A percentile compares a stretch with the other conserved stretches of the same genome.
Evolutionary conservation across 495 filamentous ascomycete genomes (phyloP).

Genomic region (Podospora pseudoanserina): DNA sequence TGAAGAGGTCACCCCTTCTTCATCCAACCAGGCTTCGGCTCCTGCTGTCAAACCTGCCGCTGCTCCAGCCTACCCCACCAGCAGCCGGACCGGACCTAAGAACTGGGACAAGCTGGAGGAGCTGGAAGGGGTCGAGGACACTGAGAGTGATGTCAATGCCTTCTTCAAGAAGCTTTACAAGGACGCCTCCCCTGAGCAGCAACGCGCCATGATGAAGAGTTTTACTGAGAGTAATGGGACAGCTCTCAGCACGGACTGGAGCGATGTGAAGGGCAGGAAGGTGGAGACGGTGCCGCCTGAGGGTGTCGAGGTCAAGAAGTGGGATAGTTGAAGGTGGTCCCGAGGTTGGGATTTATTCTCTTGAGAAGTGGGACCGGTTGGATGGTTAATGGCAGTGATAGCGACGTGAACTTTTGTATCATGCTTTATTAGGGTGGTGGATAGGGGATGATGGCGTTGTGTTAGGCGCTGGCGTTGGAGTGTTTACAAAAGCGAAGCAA

Average conservation of each 20-base stretch:
- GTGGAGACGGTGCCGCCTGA: constrained; percentile 75
- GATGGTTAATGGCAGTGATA: too few species aligned
- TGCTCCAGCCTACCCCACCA: constrained; percentile 77
- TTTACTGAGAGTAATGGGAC: constrained; percentile 92
- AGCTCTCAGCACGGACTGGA: constrained; percentile 88
- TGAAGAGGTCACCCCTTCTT: not conserved
- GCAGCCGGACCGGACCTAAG: constrained; percentile 77
- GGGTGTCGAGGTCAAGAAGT: constrained; percentile 70
- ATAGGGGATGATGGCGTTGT: too few species aligned
- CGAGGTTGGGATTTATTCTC: not conserved
- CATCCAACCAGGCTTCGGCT: constrained; percentile 2
- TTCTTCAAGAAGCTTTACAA: constrained; percentile 95
- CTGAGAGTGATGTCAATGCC: constrained; percentile 64
- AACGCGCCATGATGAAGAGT: constrained; percentile 96
- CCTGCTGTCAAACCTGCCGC: constrained; percentile 1
- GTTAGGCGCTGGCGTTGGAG: too few species aligned
- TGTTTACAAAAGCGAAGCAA: not conserved
- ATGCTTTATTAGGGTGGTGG: not conserved
- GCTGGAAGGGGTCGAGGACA: constrained; percentile 55
- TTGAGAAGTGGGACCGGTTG: too few species aligned
- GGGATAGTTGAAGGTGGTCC: constrained; percentile 30
- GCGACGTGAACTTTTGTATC: too few species aligned
- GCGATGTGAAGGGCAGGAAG: constrained; percentile 68
- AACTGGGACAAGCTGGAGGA: constrained; percentile 80
- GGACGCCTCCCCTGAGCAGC: constrained; percentile 71